phyloP scores from a whole-genome alignment of 441 rosid species.

The Populus hybrid region DNA sequence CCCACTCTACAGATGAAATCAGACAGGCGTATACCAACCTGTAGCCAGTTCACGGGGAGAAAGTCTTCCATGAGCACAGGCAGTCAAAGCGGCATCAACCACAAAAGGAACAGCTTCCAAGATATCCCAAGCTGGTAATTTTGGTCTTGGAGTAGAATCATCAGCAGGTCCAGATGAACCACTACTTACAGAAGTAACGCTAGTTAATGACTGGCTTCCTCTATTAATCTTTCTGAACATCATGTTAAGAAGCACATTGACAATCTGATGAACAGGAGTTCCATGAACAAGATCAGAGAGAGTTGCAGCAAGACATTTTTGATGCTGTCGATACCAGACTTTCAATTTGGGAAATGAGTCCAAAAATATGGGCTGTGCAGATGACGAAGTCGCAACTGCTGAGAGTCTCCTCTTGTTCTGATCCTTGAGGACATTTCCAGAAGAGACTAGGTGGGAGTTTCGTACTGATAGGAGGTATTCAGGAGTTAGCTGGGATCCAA shows the following conservation, averaged over 20 bases:
- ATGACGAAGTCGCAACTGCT: conserved; percentile 47
- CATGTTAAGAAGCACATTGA: conserved; percentile 79
- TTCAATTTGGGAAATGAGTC: conserved; percentile 90
- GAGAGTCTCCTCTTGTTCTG: conserved; percentile 53
- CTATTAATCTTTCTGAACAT: conserved; percentile 86
- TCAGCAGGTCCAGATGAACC: conserved; percentile 75
- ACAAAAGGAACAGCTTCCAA: conserved; percentile 90
- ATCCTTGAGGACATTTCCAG: conserved; percentile 64
- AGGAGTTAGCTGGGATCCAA: conserved; percentile 81
- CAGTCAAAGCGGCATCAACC: conserved; percentile 91
- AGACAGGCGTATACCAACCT: conserved; percentile 45
- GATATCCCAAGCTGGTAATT: conserved; percentile 97
- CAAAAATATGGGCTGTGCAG: conserved; percentile 64
- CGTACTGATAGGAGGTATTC: conserved; percentile 82
- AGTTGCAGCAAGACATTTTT: conserved; percentile 83
- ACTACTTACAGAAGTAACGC: conserved; percentile 84
- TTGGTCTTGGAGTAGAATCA: conserved; percentile 64
- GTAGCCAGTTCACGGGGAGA: conserved; percentile 28
- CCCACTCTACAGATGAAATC: conserved; percentile 5
- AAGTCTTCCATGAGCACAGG: conserved; percentile 92
- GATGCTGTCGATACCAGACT: conserved; percentile 89
- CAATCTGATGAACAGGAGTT: conserved; percentile 85
- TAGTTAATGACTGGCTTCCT: conserved; percentile 57
- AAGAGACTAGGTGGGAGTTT: conserved; percentile 69
- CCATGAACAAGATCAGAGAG: conserved; percentile 83